Evolutionary conservation across 1,284 basidiomycete genomes (phyloP).

Genomic region (Fomitopsis pinicola): DNA sequence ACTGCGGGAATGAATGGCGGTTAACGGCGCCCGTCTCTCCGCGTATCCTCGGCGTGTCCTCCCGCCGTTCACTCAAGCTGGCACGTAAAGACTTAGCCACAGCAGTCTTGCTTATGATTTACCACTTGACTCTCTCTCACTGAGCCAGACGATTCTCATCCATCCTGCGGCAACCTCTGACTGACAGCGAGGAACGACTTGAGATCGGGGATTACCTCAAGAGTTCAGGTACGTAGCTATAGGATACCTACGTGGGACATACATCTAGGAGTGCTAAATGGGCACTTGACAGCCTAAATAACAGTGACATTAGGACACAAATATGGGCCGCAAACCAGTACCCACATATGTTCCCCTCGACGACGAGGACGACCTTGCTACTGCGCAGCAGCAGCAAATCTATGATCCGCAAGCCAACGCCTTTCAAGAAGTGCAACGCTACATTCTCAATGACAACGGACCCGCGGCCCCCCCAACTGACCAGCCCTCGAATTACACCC

Average conservation of each 20-base stretch:
- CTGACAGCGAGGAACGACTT: too few species aligned
- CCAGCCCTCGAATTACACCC: slow-evolving; percentile 11
- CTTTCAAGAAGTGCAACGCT: slow-evolving; percentile 9
- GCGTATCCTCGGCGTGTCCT: neutral
- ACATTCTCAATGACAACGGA: slow-evolving; percentile 16
- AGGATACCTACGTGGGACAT: too few species aligned
- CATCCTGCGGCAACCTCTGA: neutral
- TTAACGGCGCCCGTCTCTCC: neutral
- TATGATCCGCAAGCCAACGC: neutral
- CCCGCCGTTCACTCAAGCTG: neutral
- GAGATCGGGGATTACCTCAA: too few species aligned
- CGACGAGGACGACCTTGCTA: neutral
- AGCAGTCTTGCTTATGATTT: neutral
- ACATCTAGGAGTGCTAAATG: too few species aligned
- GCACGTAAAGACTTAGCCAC: neutral
- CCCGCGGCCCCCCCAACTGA: slow-evolving; percentile 8
- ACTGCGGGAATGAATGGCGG: neutral
- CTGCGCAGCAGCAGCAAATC: neutral
- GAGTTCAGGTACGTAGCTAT: too few species aligned
- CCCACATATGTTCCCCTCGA: neutral
- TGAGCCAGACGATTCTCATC: too few species aligned
- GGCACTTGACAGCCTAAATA: too few species aligned
- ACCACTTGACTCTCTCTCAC: neutral
- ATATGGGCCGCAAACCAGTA: slow-evolving; percentile 1
- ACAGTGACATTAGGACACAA: too few species aligned